Conservation (phyloP, 2,329 filamentous ascomycete genomes). For the Trichoderma guizhouense region DNA sequence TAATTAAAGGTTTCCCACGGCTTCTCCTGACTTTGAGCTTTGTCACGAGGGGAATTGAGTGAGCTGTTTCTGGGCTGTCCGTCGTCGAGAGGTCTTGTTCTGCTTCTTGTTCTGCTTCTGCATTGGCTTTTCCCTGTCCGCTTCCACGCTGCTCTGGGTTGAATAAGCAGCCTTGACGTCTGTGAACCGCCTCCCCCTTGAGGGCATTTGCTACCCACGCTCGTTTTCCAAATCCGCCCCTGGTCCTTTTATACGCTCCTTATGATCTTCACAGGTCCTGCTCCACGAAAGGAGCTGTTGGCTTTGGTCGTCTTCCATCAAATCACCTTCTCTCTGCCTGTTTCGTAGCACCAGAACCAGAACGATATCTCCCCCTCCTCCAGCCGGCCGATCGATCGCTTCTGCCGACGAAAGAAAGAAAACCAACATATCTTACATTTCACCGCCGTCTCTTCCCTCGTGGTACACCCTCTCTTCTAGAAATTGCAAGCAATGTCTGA, state of each 20-base stretch:
- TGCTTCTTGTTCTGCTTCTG: not conserved
- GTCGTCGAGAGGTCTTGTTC: not conserved
- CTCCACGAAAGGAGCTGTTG: constrained; percentile 22
- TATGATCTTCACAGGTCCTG: constrained; percentile 19
- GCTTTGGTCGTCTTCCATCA: not conserved
- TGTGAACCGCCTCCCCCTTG: constrained; percentile 19
- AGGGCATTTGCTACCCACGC: constrained; percentile 30
- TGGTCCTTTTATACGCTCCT: constrained; percentile 31
- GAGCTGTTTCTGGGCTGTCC: constrained; percentile 11
- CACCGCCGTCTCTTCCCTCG: not conserved
- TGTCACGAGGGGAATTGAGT: constrained; percentile 16
- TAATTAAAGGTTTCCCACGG: constrained; percentile 21
- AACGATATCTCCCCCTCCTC: not conserved
- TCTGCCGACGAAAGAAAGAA: not conserved
- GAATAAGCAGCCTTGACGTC: not conserved
- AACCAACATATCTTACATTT: not conserved
- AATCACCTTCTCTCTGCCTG: not conserved
- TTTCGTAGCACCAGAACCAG: constrained; percentile 12
- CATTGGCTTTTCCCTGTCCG: not conserved
- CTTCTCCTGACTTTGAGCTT: constrained; percentile 17
- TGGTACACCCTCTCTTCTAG: not conserved
- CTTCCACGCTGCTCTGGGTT: not conserved
- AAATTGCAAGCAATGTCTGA: constrained; percentile 32
- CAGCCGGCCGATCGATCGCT: constrained; percentile 5
- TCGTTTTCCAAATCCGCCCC: constrained; percentile 31